These are phyloP conservation scores for Populus tremula DNA, from an alignment of 345 rosid genomes.

Conservation along the genomic window DNA sequence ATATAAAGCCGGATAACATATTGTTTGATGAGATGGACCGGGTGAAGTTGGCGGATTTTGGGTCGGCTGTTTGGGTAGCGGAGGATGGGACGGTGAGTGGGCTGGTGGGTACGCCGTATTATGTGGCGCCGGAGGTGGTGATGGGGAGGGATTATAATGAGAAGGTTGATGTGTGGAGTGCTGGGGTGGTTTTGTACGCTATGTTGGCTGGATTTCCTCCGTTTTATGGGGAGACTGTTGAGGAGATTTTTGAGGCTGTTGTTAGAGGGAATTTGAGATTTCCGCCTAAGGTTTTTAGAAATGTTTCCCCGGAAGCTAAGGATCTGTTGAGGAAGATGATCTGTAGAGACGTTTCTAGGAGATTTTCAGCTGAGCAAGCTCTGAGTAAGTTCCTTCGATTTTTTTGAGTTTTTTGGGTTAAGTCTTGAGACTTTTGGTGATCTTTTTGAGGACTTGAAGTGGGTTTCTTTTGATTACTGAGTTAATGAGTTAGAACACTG, in stretches of 20 bases:
- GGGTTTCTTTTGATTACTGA: background rate
- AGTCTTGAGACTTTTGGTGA: background rate
- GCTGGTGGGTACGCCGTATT: slow-evolving; percentile 31
- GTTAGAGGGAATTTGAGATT: slow-evolving; percentile 31
- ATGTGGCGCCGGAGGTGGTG: slow-evolving; percentile 33
- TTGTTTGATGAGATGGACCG: slow-evolving; percentile 16
- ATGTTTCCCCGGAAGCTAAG: slow-evolving; percentile 23
- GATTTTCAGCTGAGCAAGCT: slow-evolving; percentile 33
- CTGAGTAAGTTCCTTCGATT: slow-evolving; percentile 16
- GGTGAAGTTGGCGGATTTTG: slow-evolving; percentile 25
- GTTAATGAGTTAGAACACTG: background rate
- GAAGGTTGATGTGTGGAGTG: slow-evolving; percentile 35
- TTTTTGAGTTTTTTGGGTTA: background rate
- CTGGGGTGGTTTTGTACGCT: slow-evolving; percentile 31
- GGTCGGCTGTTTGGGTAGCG: slow-evolving; percentile 22
- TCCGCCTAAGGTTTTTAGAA: slow-evolving; percentile 19
- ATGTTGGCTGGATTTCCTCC: slow-evolving; percentile 33
- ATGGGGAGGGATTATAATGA: slow-evolving; percentile 30
- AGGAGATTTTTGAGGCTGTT: slow-evolving; percentile 31
- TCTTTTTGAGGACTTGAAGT: background rate
- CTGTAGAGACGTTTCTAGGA: slow-evolving; percentile 26
- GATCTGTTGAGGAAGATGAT: slow-evolving; percentile 29
- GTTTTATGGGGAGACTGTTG: slow-evolving; percentile 24
- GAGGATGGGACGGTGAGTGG: slow-evolving; percentile 15
- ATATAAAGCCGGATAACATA: slow-evolving; percentile 27